phyloP scores from a whole-genome alignment of 78 protist genomes.

The Planoprotostelium fungivorum region DNA sequence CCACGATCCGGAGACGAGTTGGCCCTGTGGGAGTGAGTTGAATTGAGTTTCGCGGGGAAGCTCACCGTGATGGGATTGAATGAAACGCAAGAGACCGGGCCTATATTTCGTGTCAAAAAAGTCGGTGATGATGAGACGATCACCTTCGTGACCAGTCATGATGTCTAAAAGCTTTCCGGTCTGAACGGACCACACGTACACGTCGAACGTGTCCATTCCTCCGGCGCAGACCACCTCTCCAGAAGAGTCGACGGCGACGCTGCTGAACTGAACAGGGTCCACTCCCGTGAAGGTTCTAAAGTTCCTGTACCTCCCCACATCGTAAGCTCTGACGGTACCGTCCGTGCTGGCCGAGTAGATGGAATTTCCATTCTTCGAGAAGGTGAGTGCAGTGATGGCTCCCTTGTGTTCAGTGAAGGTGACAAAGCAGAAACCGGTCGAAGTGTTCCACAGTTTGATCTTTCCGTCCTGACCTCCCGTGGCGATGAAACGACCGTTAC shows the following conservation, averaged over 20 bases:
- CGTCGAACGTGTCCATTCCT: constrained; percentile 58
- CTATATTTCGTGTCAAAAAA: not conserved
- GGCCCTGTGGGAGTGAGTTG: not conserved
- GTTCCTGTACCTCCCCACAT: constrained; percentile 84
- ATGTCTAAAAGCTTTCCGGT: constrained; percentile 90
- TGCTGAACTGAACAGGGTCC: constrained; percentile 51
- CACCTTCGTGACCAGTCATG: constrained; percentile 71
- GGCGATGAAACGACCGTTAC: constrained; percentile 78
- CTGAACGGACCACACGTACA: constrained; percentile 82
- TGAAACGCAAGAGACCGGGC: constrained; percentile 55
- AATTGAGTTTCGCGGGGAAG: constrained; percentile 7
- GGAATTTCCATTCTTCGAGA: constrained; percentile 58
- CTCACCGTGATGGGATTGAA: constrained; percentile 51
- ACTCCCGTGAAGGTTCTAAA: constrained; percentile 75
- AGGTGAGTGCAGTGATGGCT: constrained; percentile 63
- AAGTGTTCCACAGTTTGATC: constrained; percentile 84
- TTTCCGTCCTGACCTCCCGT: constrained; percentile 90
- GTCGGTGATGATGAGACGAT: not conserved
- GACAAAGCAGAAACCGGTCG: constrained; percentile 82
- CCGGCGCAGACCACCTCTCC: constrained; percentile 92
- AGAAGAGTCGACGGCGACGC: constrained; percentile 81
- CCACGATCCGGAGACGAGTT: constrained; percentile 79
- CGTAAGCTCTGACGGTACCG: constrained; percentile 93
- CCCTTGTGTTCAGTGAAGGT: constrained; percentile 90
- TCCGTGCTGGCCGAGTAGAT: constrained; percentile 72